Base-by-base conservation (phyloP, 2,329 filamentous ascomycete genomes). In the Grosmannia penicillata region DNA sequence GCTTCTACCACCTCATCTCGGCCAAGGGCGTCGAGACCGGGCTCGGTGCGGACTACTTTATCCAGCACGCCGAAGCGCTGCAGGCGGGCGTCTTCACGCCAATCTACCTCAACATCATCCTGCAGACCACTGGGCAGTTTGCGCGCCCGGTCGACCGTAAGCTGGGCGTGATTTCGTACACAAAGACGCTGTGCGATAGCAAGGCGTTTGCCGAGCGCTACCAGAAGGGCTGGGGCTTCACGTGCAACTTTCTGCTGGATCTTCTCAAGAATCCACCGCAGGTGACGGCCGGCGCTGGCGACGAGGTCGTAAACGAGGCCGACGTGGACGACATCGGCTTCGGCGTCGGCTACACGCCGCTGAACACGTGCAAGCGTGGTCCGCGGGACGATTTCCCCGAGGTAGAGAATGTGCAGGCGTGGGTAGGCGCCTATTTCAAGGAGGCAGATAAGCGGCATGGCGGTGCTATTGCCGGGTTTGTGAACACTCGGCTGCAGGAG, bases 271-370 rank as follows among this genome's bases (percentile, higher is more conserved):
- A 94, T 58, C 84, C 89, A 21, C 87, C 89, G 3, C 61, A 64
- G 26, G 72, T 89, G 5, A 62, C 70, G 7, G 61, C 65, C 14
- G 72, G 78, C 2, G 62, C 70, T 26, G 78, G 79, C 41, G 78
- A 84, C 46, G 85, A 93, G 48, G 63, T 83, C 36, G 78, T 93
- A 45, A 73, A 76, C 10, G 91, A 96, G 54, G 78, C 85, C 4
- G 89, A 96, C 51, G 82, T 94, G 21, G 91, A 98, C 51, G 91
- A 98, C 55, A 77, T 95, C 48, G 80, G 84, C 22, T 98, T 98
- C 53, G 91, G 91, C 21, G 78, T 95, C 47, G 89, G 86, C 8
- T 98, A 93, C 60, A 96, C 91, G 1, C 79, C 83, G 24, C 71
- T 98, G 45, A 93, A 89, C 62, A 95, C 89, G 0, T 91, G 89